These are phyloP conservation scores for Dactylorhiza incarnata DNA, from an alignment of 106 monocot species.

Conservation along the genomic window DNA sequence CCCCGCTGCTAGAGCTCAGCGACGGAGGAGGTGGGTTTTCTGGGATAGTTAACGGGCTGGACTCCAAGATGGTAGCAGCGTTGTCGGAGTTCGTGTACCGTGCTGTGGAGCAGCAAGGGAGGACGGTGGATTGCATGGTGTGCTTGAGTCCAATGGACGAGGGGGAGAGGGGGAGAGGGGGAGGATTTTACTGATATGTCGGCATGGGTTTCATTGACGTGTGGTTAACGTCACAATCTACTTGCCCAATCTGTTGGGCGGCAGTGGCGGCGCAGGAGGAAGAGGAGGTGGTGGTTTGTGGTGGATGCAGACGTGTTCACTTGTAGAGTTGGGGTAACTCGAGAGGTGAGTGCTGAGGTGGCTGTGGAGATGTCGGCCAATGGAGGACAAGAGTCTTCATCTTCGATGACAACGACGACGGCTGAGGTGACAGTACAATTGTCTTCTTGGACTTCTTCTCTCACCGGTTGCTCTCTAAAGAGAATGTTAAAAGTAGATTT, in stretches of 20 bases:
- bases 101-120: background rate
- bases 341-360: too few relatives aligned
- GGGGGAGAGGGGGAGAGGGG: conserved; percentile 7
- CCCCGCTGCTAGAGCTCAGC: background rate
- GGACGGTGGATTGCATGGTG: conserved; percentile 6
- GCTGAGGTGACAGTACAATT: too few relatives aligned
- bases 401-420: too few relatives aligned
- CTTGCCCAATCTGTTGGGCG: conserved; percentile 15
- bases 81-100: background rate
- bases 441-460: too few relatives aligned
- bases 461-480: too few relatives aligned
- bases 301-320: too few relatives aligned
- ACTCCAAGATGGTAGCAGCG: background rate
- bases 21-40: background rate
- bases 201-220: conserved; percentile 16
- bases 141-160: conserved; percentile 9
- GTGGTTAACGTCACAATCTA: conserved; percentile 12
- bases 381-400: too few relatives aligned
- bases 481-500: too few relatives aligned
- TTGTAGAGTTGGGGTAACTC: too few relatives aligned
- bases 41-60: background rate
- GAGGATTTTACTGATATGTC: conserved; percentile 12
- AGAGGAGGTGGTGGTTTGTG: conserved; percentile 4
- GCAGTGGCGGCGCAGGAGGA: background rate
- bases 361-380: too few relatives aligned